Conservation (phyloP, 169 alveolate genomes). For the Theileria equi region DNA sequence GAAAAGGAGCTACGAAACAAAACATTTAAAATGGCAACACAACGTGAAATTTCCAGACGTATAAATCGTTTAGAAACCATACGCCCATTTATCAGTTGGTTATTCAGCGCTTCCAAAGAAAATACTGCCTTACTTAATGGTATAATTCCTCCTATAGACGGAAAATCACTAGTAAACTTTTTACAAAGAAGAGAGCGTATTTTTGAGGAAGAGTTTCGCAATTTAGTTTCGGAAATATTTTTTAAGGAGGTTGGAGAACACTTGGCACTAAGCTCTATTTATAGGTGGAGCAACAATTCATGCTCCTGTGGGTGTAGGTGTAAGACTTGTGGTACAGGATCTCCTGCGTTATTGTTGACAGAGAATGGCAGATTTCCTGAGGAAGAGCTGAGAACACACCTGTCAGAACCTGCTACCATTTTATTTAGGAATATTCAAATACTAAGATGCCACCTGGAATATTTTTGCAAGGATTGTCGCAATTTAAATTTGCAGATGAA, state of each 20-base stretch:
- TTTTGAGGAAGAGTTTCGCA: constrained; percentile 64
- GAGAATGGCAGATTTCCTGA: constrained; percentile 63
- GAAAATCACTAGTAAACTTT: constrained; percentile 49
- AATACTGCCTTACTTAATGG: constrained; percentile 52
- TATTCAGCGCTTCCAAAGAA: constrained; percentile 57
- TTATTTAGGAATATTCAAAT: constrained; percentile 62
- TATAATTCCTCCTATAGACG: constrained; percentile 36
- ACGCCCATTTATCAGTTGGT: constrained; percentile 51
- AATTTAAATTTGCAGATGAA: constrained; percentile 50
- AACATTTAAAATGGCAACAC: constrained; percentile 8
- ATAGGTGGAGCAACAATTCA: constrained; percentile 38
- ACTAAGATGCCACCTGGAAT: constrained; percentile 61
- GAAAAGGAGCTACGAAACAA: constrained; percentile 20
- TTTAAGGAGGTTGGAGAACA: constrained; percentile 60
- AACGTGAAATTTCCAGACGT: constrained; percentile 55
- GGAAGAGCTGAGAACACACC: constrained; percentile 34
- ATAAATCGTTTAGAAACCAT: constrained; percentile 44
- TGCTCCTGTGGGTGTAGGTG: constrained; percentile 60
- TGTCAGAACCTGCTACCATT: constrained; percentile 59
- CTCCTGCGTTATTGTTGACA: constrained; percentile 58
- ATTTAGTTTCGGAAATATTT: constrained; percentile 38
- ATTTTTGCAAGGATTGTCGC: constrained; percentile 62
- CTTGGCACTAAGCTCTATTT: constrained; percentile 34
- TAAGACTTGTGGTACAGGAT: constrained; percentile 14
- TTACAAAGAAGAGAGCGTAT: constrained; percentile 54